Evolutionary conservation across 1,284 basidiomycete genomes (phyloP), one percentile per base, ranked within the genome.

Genomic region (Papiliotrema laurentii): DNA sequence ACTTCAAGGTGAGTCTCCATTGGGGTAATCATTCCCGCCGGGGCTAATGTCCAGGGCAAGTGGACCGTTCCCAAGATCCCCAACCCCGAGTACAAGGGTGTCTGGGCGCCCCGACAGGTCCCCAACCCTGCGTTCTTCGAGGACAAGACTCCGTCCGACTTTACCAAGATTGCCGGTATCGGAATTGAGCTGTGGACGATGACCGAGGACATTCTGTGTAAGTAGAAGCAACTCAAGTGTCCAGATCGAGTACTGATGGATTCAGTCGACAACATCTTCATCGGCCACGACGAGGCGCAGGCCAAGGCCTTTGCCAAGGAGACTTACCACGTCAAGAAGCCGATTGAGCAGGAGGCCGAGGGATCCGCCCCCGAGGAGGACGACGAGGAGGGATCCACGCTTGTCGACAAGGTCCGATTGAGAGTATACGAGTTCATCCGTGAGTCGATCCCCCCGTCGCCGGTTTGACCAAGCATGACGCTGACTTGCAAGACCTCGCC

Each of bases 111-210:
- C 43, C 83, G 84, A 61, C 84, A 89, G 82, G 93, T 99, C 64
- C 53, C 84, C 69, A 99, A 99, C 85, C 90, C 94, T 25, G 77
- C 79, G 68, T 97, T 79, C 82, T 98, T 87, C 71, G 89, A 94
- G 77, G 96, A 98, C 75, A 71, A 80, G 45, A 81, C 80, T 50
- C 94, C 96, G 2, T 82, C 90, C 60, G 85, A 90, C 78, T 85
- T 98, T 53, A 78, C 81, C 63, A 86, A 88, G 72, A 89, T 93
- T 68, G 89, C 87, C 59, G 93, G 91, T 77, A 81, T 97, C 59
- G 92, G 92, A 71, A 92, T 97, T 56, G 92, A 97, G 75, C 83
- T 97, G 65, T 97, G 92, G 92, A 93, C 91, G 49, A 97, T 97
- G 93, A 93, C 90, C 42, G 91, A 96, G 76, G 88, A 93, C 70